Conservation (phyloP, 2,329 filamentous ascomycete species). For the Beauveria caledonica region DNA sequence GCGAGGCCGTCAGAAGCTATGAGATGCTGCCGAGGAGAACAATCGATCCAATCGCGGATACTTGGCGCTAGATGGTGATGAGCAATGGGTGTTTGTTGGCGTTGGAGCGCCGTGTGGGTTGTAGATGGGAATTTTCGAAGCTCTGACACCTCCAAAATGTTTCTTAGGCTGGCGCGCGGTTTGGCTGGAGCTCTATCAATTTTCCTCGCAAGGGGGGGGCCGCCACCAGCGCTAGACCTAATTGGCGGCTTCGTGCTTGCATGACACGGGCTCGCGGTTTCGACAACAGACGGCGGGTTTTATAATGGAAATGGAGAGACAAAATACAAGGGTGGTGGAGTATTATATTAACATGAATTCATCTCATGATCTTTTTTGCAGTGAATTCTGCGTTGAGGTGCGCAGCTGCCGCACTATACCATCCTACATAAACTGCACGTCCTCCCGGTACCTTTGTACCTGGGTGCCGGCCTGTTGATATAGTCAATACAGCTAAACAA, state of each 20-base stretch:
- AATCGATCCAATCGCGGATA: neutral
- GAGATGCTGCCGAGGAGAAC: neutral
- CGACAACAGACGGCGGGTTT: neutral
- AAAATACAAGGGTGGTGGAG: neutral
- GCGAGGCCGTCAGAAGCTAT: neutral
- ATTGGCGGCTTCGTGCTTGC: neutral
- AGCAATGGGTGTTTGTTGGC: slow-evolving; percentile 5
- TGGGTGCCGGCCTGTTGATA: neutral
- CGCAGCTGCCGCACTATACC: neutral
- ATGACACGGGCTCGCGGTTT: neutral
- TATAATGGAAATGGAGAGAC: neutral
- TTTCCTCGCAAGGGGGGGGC: slow-evolving; percentile 8
- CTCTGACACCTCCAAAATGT: slow-evolving; percentile 5
- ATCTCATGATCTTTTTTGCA: neutral
- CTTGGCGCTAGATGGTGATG: neutral
- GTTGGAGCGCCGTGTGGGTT: slow-evolving; percentile 5
- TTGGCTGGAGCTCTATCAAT: slow-evolving; percentile 11
- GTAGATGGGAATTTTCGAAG: slow-evolving; percentile 10
- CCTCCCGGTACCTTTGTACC: neutral
- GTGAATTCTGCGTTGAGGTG: too few species aligned
- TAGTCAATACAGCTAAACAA: neutral
- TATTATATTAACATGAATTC: neutral
- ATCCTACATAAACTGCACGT: neutral
- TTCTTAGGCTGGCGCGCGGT: slow-evolving; percentile 4
- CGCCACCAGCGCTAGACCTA: slow-evolving; percentile 3